A percentile compares a stretch with the other conserved stretches of the same genome.
These are phyloP conservation scores for Oehlia diaphana DNA, from an alignment of 192 early-diverging fungal species.

Conservation along the genomic window DNA sequence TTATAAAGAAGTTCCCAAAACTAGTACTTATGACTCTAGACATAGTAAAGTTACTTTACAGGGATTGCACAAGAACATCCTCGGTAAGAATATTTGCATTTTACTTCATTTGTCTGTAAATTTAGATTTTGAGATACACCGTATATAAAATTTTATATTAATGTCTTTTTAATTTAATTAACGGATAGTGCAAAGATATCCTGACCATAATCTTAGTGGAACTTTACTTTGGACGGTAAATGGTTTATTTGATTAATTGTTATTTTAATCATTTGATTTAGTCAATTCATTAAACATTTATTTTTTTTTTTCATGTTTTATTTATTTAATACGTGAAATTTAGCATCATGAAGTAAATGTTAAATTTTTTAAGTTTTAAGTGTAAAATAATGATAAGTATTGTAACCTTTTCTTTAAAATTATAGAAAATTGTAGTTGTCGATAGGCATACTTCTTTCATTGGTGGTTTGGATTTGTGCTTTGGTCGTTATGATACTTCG, in stretches of 20 bases:
- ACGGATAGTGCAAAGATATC: slow-evolving; percentile 74
- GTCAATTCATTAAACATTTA: too few species aligned
- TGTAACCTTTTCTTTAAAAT: background rate
- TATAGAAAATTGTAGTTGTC: slow-evolving; percentile 63
- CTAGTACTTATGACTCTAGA: slow-evolving; percentile 70
- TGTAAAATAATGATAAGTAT: background rate
- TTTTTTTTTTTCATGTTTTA: background rate
- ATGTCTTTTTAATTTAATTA: background rate
- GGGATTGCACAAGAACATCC: slow-evolving; percentile 75
- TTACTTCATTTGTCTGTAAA: background rate
- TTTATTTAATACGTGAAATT: background rate
- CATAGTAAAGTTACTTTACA: slow-evolving; percentile 78
- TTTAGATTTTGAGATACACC: too few species aligned
- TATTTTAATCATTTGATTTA: too few species aligned
- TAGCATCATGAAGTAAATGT: slow-evolving; percentile 56
- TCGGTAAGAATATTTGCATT: slow-evolving; percentile 38
- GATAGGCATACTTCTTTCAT: slow-evolving; percentile 76
- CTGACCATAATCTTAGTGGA: slow-evolving; percentile 75
- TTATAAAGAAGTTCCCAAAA: slow-evolving; percentile 83
- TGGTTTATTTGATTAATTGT: background rate
- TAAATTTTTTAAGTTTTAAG: background rate
- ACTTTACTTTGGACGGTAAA: slow-evolving; percentile 82
- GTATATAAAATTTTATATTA: background rate
- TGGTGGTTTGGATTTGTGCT: slow-evolving; percentile 80
- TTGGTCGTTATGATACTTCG: slow-evolving; percentile 82